A percentile compares a stretch with the other conserved stretches of the same genome.
Evolutionary conservation across 768 basidiomycete genomes (phyloP).

Genomic region (Kondoa malvinella): DNA sequence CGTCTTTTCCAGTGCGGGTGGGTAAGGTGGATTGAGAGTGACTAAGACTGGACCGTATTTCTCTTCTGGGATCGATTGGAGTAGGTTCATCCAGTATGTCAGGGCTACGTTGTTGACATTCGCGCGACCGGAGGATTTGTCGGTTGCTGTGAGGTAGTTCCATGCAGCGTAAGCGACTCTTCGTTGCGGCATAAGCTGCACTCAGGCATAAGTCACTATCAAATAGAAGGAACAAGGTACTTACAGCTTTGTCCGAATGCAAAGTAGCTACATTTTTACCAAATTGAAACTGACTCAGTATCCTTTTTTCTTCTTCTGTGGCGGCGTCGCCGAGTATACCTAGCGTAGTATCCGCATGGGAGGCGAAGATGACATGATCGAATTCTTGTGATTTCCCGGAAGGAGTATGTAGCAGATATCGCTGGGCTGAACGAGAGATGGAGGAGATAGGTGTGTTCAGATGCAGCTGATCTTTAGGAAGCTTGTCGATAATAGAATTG

Average conservation of each 20-base stretch:
- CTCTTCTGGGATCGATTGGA: conserved; percentile 48
- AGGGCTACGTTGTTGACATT: conserved; percentile 47
- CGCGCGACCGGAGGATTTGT: conserved; percentile 29
- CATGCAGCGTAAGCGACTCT: conserved; percentile 55
- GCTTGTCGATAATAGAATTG: conserved; percentile 42
- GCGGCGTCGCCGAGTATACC: conserved; percentile 33
- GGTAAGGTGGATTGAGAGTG: conserved; percentile 56
- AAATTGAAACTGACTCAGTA: conserved; percentile 49
- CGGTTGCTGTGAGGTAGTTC: conserved; percentile 54
- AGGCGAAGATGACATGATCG: conserved; percentile 58
- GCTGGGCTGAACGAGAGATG: conserved; percentile 30
- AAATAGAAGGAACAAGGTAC: conserved; percentile 20
- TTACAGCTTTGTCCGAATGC: conserved; percentile 47
- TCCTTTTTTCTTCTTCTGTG: conserved; percentile 41
- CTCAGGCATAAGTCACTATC: not conserved
- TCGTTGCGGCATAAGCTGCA: conserved; percentile 50
- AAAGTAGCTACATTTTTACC: conserved; percentile 50
- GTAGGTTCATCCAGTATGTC: conserved; percentile 54
- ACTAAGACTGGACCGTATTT: conserved; percentile 49
- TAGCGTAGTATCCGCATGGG: conserved; percentile 52
- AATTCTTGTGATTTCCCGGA: conserved; percentile 39
- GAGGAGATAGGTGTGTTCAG: conserved; percentile 44
- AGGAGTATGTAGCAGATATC: conserved; percentile 38
- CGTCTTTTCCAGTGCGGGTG: conserved; percentile 38
- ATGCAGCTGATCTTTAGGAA: conserved; percentile 44